A percentile compares a stretch with the other conserved stretches of the same genome.
Conservation (phyloP, 805 yeast species). For the Candida loeiensis region DNA sequence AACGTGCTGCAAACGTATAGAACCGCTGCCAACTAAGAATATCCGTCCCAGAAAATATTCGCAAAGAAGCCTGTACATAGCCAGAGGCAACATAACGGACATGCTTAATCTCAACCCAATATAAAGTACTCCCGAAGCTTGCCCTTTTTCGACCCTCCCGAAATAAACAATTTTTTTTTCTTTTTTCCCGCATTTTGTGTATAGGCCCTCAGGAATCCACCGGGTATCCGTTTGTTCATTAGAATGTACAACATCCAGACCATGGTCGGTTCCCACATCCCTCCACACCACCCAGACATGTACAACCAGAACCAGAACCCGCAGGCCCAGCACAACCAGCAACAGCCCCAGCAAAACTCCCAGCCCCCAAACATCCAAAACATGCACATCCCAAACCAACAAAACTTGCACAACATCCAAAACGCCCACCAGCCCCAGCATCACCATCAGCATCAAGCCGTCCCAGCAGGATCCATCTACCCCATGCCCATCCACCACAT, state of each 20-base stretch:
- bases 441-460: conserved; percentile 1
- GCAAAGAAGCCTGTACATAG: neutral
- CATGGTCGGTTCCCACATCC: conserved; percentile 7
- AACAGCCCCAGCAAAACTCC: conserved; percentile 2
- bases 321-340: conserved; percentile 1
- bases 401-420: too few species aligned
- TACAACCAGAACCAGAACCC: neutral
- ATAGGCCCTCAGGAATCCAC: neutral
- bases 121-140: neutral
- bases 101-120: neutral
- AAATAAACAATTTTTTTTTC: neutral
- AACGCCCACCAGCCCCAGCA: conserved; percentile 5
- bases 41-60: neutral
- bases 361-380: neutral
- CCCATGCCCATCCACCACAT: conserved; percentile 3
- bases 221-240: conserved; percentile 1
- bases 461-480: neutral
- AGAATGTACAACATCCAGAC: conserved; percentile 9
- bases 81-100: conserved; percentile 1
- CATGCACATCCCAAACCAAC: too few species aligned
- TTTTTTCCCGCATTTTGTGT: conserved; percentile 2
- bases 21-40: neutral
- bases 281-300: neutral
- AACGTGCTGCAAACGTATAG: neutral
- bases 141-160: neutral